Conservation (phyloP, 805 yeast genomes). For the Jamesozyma rosinii region DNA sequence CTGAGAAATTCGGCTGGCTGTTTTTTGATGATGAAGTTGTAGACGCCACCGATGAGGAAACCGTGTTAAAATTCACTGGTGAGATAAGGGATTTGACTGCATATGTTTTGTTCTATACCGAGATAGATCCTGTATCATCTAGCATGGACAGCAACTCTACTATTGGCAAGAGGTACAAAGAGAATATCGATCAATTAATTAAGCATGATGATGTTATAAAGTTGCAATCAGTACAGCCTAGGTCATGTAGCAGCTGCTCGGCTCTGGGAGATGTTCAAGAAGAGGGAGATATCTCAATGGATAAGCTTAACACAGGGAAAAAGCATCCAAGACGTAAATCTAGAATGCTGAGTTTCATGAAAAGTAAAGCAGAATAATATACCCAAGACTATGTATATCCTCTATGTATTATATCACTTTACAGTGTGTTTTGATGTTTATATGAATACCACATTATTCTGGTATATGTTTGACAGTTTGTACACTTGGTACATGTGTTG, state of each 20-base stretch:
- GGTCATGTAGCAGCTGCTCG: background rate
- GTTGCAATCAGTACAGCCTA: background rate
- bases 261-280: background rate
- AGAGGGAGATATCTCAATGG: background rate
- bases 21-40: constrained; percentile 93
- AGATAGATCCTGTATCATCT: constrained; percentile 29
- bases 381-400: too few relatives aligned
- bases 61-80: constrained; percentile 79
- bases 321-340: constrained; percentile 8
- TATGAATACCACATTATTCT: too few relatives aligned
- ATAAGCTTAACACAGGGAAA: background rate
- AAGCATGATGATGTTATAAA: constrained; percentile 18
- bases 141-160: background rate
- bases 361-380: background rate
- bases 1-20: constrained; percentile 75
- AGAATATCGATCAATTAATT: constrained; percentile 19
- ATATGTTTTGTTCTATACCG: constrained; percentile 74
- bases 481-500: too few relatives aligned
- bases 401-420: too few relatives aligned
- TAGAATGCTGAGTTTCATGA: constrained; percentile 10
- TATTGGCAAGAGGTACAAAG: constrained; percentile 5
- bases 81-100: constrained; percentile 83
- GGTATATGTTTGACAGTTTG: too few relatives aligned
- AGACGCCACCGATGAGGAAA: constrained; percentile 72
- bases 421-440: too few relatives aligned